Evolutionary conservation across 331 rosid genomes (phyloP), one percentile per base, ranked within the genome.

Genomic region (Quercus lobata): DNA sequence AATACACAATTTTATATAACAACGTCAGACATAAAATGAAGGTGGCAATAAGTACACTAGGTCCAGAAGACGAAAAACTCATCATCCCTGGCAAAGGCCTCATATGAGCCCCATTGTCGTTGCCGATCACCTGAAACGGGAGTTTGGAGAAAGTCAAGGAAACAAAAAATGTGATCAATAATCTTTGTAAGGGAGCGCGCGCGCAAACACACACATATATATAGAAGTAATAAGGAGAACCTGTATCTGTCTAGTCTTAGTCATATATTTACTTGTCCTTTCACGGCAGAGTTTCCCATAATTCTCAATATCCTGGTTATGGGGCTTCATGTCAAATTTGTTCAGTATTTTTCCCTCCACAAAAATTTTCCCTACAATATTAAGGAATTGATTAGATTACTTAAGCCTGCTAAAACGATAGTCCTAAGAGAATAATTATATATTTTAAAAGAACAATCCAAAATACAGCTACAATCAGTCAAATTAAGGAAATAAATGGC

Each of bases 291-390:
- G 89, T 83, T 94, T 91, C 81, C 93, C 97, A 74, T 94, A 92
- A 74, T 84, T 78, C 74, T 94, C 98, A 70, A 94, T 80, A 84
- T 75, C 91, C 84, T 89, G 91, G 84, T 78, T 80, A 77, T 88
- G 89, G 22, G 97, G 97, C 83, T 87, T 94, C 97, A 92, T 92
- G 86, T 92, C 95, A 85, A 94, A 89, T 73, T 94, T 94, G 89
- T 90, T 71, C 62, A 72, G 75, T 79, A 94, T 88, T 78, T 87
- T 89, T 24, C 97, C 98, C 81, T 94, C 98, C 53, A 91, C 91
- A 3, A 90, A 78, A 14, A 86, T 41, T 80, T 88, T 94, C 80
- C 97, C 98, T 94, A 75, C 66, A 74, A 81, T 18, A 70, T 8
- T 24, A 74, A 66, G 63, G 76, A 71, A 83, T 83, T 69, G 74